Evolutionary conservation across 1,284 basidiomycete genomes (phyloP), one percentile per base, ranked within the genome.

Genomic region (Boletus albobrunnescens): DNA sequence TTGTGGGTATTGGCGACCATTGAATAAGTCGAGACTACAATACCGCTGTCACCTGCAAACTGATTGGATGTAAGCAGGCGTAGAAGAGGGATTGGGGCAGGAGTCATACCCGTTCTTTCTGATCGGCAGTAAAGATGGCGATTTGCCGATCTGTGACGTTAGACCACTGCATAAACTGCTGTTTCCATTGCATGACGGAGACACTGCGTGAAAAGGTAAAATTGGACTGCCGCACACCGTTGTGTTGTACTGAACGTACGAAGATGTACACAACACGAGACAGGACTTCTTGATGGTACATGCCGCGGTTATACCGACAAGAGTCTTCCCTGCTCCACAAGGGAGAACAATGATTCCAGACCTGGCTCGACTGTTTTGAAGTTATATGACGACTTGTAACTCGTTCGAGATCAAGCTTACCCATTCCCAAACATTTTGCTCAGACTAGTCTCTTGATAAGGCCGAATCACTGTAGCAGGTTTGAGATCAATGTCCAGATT

Each of bases 341-440:
- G 96, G 96, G 26, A 99, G 75, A 4, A 99, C 96, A 54, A 99
- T 99, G 59, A 99, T 99, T 4, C 96, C 96, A 40, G 94, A 98
- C 48, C 94, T 82, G 37, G 94, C 94, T 63, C 94, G 93, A 41
- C 94, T 93, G 51, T 51, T 47, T 46, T 17, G 22, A 44, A 49
- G 51, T 6, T 54, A 48, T 28, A 24, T 17, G 19, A 39, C 36
- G 22, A 44, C 10, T 19, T 4, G 7, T 16, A 23, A 41, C 28
- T 32, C 13, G 14, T 38, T 36, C 24, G 37, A 44, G 24, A 36
- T 30, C 30, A 14, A 12, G 62, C 78, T 47, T 62, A 91, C 87
- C 92, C 94, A 67, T 98, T 97, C 48, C 94, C 94, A 67, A 97
- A 97, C 94, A 98, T 97, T 71, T 98, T 98, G 55, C 91, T 94